phyloP scores from a whole-genome alignment of 2,329 filamentous ascomycete genomes.

The Microsporum audouinii region DNA sequence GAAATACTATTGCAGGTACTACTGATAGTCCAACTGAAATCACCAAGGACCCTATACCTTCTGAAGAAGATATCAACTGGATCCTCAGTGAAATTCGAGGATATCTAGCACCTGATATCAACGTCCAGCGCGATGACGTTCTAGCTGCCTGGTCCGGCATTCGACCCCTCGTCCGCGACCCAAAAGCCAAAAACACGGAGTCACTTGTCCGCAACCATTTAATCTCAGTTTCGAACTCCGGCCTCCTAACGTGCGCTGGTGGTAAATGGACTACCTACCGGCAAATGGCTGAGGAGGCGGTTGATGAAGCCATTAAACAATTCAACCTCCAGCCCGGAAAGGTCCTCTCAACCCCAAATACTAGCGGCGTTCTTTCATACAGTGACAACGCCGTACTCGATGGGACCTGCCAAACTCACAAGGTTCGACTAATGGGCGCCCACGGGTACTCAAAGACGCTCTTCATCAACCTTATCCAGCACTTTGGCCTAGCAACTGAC shows the following conservation, averaged over 20 bases:
- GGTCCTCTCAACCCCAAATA: slow-evolving; percentile 49
- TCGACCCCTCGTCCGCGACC: slow-evolving; percentile 73
- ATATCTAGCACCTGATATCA: slow-evolving; percentile 74
- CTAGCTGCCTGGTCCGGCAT: slow-evolving; percentile 84
- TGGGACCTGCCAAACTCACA: slow-evolving; percentile 71
- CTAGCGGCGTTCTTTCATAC: slow-evolving; percentile 57
- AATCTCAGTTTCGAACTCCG: slow-evolving; percentile 65
- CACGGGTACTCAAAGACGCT: slow-evolving; percentile 83
- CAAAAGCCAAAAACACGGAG: slow-evolving; percentile 73
- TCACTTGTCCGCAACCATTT: slow-evolving; percentile 81
- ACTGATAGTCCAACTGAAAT: slow-evolving; percentile 69
- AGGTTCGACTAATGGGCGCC: slow-evolving; percentile 67
- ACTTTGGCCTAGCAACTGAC: slow-evolving; percentile 83
- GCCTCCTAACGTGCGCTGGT: slow-evolving; percentile 72
- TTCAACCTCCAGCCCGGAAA: slow-evolving; percentile 53
- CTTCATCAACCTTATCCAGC: slow-evolving; percentile 90
- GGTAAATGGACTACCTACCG: slow-evolving; percentile 92
- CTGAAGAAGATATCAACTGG: slow-evolving; percentile 78
- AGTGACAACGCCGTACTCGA: slow-evolving; percentile 61
- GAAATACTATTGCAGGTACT: slow-evolving; percentile 81
- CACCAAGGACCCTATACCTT: slow-evolving; percentile 60
- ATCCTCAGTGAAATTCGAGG: slow-evolving; percentile 73
- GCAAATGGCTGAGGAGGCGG: slow-evolving; percentile 83
- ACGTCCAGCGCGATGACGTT: slow-evolving; percentile 74
- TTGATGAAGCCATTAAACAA: slow-evolving; percentile 63